Evolutionary conservation across 2,329 filamentous ascomycete genomes (phyloP), one percentile per base, ranked within the genome.

Genomic region (Pyrenophora seminiperda): DNA sequence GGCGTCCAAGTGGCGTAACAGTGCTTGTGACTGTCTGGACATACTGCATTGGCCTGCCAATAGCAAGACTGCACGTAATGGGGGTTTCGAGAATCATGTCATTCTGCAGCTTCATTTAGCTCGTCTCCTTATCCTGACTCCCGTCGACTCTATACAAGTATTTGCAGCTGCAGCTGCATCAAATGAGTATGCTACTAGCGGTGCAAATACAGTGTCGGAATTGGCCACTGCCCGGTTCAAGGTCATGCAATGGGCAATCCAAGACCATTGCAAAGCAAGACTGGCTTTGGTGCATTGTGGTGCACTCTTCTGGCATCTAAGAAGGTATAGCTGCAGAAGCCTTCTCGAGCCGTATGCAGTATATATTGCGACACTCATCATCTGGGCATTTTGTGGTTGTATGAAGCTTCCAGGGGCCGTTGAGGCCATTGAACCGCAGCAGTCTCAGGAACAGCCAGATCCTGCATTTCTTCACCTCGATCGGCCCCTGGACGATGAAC

Each of bases 11-110:
- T 80, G 78, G 77, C 69, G 76, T 11, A 79, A 79, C 34, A 72
- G 74, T 3, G 68, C 74, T 13, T 76, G 76, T 33, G 78, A 79
- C 44, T 77, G 73, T 33, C 59, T 85, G 2, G 82, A 85, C 48
- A 76, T 83, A 1, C 71, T 85, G 2, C 81, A 85, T 58, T 84
- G 82, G 82, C 75, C 77, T 14, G 82, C 82, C 2, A 83, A 83
- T 54, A 78, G 75, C 33, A 76, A 75, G 0, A 77, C 81, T 22
- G 78, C 79, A 4, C 75, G 76, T 40, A 68, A 75, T 1, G 72
- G 75, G 1, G 82, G 81, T 0, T 70, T 78, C 5, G 81, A 84
- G 50, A 80, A 83, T 49, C 75, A 79, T 2, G 82, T 79, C 1
- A 74, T 85, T 0, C 63, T 83, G 5, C 81, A 84, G 55, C 73